Evolutionary conservation across 306 rosid species (phyloP).

Genomic region (cucumber (Cucumis sativus)): DNA sequence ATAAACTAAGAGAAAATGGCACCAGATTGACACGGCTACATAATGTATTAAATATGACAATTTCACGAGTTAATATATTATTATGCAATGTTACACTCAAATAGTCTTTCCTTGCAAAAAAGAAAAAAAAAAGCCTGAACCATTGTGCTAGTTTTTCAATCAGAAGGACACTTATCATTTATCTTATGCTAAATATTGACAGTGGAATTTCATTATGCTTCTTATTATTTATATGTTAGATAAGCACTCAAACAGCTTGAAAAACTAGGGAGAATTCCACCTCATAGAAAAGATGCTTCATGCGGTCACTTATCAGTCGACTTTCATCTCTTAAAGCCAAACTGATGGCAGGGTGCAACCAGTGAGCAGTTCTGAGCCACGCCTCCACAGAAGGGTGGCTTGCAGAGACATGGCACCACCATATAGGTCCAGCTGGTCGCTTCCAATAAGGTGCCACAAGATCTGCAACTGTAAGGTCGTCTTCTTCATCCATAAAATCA

Average conservation of each 20-base stretch:
- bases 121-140: background rate
- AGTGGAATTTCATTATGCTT: background rate
- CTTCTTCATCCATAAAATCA: conserved; percentile 44
- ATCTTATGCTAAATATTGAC: background rate
- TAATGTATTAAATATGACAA: background rate
- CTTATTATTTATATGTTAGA: background rate
- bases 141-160: background rate
- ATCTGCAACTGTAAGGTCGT: conserved; percentile 75
- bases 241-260: background rate
- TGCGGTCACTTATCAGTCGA: conserved; percentile 64
- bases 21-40: background rate
- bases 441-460: conserved; percentile 87
- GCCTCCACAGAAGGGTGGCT: conserved; percentile 43
- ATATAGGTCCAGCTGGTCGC: conserved; percentile 74
- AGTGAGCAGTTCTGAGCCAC: conserved; percentile 76
- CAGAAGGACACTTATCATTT: background rate
- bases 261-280: conserved; percentile 16
- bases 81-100: background rate
- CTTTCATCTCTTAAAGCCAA: conserved; percentile 79
- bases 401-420: conserved; percentile 96
- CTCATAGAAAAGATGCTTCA: conserved; percentile 91
- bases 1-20: background rate
- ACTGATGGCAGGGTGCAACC: conserved; percentile 89
- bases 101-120: background rate
- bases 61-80: background rate